Base-by-base conservation (phyloP, 768 basidiomycete genomes). In the Wakefieldia striispora region DNA sequence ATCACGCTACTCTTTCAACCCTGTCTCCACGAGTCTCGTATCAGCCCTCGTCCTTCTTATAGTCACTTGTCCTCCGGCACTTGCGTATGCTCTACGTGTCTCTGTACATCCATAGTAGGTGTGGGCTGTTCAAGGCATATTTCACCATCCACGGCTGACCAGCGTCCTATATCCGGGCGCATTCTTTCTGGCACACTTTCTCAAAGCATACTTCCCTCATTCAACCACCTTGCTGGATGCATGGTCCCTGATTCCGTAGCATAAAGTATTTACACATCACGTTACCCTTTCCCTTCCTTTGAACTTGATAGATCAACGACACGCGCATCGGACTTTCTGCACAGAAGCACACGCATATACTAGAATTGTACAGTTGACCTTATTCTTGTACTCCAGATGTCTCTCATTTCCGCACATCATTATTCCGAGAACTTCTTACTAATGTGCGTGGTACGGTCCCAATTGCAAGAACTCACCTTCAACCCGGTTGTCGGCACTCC, bases 361-460 rank as follows among this genome's bases (percentile, higher is more conserved):
- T 60, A 63, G 60, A 63, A 38, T 43, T 40, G 47, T 51, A 43
- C 31, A 41, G 43, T 43, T 45, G 19, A 12, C 35, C 9, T 34
- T 53, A 36, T 58, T 63, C 52, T 62, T 61, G 62, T 52, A 60
- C 40, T n/a, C 20, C 33, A 12, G 9, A 31, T 43, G 35, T 42
- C 51, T 45, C 42, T 50, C 52, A 40, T n/a, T 48, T 57, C 6
- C 36, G 43, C 42, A 20, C 44, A 23, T 42, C 42, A 56, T 33
- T 1, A 14, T 45, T 37, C 39, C 19, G 35, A 50, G 49, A 51
- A 53, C 48, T 46, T 40, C 39, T 34, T 31, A 27, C 31, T 34
- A 26, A 20, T 42, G 35, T 36, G 31, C 34, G 29, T 47, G 45
- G 35, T 20, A 48, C 38, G 45, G 33, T 26, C 5, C 7, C 31